Conservation (phyloP, 768 basidiomycete genomes). For the Lentinula raphanica region DNA sequence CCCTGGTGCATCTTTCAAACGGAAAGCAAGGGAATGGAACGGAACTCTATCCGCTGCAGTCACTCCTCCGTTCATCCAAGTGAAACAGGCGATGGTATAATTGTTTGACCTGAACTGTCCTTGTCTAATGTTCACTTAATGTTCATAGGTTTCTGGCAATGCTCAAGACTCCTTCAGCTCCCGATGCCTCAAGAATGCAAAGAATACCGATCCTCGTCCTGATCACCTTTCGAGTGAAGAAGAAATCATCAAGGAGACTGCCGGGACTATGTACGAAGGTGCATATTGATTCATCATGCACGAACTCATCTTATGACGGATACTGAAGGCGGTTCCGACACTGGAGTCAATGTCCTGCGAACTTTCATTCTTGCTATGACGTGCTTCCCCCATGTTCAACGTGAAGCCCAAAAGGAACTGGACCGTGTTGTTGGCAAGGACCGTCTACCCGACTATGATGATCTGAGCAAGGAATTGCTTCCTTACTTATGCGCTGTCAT, state of each 20-base stretch:
- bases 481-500: not conserved
- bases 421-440: not conserved
- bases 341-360: not conserved
- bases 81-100: not conserved
- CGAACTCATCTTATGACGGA: not conserved
- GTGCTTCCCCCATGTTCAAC: not conserved
- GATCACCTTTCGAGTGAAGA: not conserved
- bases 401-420: not conserved
- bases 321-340: not conserved
- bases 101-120: not conserved
- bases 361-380: not conserved
- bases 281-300: not conserved
- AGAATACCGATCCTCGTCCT: not conserved
- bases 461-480: not conserved
- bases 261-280: constrained; percentile 3
- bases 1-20: constrained; percentile 2
- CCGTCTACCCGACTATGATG: not conserved
- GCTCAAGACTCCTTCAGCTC: not conserved
- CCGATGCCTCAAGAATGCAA: not conserved
- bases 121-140: not conserved
- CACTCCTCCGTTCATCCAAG: not conserved
- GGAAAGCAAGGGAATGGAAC: not conserved
- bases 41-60: not conserved
- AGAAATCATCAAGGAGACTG: constrained; percentile 2
- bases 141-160: not conserved